Percentiles rank a stretch among this genome's conserved stretches.
These are phyloP conservation scores for Cyberlindnera japonica DNA, from an alignment of 805 yeast species.

Conservation along the genomic window DNA sequence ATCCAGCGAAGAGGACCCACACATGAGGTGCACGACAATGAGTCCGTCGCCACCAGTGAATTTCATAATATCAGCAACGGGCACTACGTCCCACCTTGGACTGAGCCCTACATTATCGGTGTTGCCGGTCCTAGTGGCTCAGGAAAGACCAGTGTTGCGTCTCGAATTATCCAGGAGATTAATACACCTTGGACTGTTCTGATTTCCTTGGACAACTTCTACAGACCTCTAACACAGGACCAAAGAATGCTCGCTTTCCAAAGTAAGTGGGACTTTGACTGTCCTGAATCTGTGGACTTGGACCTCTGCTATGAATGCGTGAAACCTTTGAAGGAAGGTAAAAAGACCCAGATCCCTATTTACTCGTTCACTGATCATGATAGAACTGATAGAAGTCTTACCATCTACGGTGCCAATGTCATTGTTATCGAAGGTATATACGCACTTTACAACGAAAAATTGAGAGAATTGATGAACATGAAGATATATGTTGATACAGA, in stretches of 20 bases:
- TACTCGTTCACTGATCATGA: constrained; percentile 64
- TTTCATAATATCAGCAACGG: not conserved
- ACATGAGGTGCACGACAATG: constrained; percentile 15
- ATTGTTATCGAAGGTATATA: constrained; percentile 90
- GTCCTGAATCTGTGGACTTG: constrained; percentile 79
- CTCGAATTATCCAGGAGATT: constrained; percentile 67
- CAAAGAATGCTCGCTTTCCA: constrained; percentile 61
- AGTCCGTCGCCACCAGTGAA: constrained; percentile 13
- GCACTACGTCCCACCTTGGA: constrained; percentile 78
- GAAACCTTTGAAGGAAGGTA: constrained; percentile 65
- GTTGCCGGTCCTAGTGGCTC: constrained; percentile 85
- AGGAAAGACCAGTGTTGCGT: constrained; percentile 91
- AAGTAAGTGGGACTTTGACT: constrained; percentile 80
- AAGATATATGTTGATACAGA: constrained; percentile 93
- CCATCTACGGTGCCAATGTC: constrained; percentile 91
- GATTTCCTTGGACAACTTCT: constrained; percentile 86
- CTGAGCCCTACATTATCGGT: constrained; percentile 82
- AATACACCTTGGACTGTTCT: constrained; percentile 95
- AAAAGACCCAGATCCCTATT: constrained; percentile 60
- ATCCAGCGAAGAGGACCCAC: constrained; percentile 13
- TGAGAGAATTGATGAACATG: constrained; percentile 74
- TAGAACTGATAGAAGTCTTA: constrained; percentile 56
- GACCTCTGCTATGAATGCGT: constrained; percentile 67
- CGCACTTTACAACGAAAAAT: constrained; percentile 66
- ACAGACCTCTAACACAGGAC: constrained; percentile 64